Evolutionary conservation across 2,329 filamentous ascomycete species (phyloP), one percentile per base, ranked within the genome.

Genomic region (Camillea tinctor): DNA sequence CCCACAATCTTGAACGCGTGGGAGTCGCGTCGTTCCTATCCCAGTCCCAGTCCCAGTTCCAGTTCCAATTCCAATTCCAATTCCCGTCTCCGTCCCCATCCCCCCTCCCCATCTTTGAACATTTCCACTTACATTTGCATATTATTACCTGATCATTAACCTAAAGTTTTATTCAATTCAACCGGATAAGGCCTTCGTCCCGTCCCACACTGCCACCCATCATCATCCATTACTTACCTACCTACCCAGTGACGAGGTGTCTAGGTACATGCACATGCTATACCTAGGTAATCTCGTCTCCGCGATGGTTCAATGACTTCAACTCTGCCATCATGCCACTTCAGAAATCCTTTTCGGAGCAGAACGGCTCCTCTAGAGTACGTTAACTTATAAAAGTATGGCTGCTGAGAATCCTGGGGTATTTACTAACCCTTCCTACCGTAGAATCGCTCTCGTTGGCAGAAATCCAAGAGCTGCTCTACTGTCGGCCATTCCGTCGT

Each of bases 391-490:
- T n/a, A 21, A 22, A 13, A n/a, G 13, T 22, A 51, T 51, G 22
- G 11, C 50, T 24, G 19, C 50, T 4, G 7, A n/a, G n/a, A n/a
- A n/a, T n/a, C 6, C 2, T 22, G 20, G 19, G 54, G 19, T 53
- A 20, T 54, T 50, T 40, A 55, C 36, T 49, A 21, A n/a, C 54
- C 17, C 55, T 24, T 20, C 13, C 22, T 26, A 20, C 24, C 7
- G 26, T 30, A 72, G 69, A 65, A 60, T 56, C 72, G 70, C 17
- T 69, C 71, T 54, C 77, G 79, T 69, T 86, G 84, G 84, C 79
- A 81, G 67, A 79, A 84, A 67, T 80, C 81, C 26, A 82, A 79
- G 65, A 85, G 81, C 69, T 78, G 84, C 68, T 78, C 82, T 4
- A 71, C 75, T 52, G 74, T 73, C 49, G 67, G 69, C 52, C 71